These are phyloP conservation scores for Austroboletus festivus DNA, from an alignment of 768 basidiomycete genomes.

Conservation along the genomic window DNA sequence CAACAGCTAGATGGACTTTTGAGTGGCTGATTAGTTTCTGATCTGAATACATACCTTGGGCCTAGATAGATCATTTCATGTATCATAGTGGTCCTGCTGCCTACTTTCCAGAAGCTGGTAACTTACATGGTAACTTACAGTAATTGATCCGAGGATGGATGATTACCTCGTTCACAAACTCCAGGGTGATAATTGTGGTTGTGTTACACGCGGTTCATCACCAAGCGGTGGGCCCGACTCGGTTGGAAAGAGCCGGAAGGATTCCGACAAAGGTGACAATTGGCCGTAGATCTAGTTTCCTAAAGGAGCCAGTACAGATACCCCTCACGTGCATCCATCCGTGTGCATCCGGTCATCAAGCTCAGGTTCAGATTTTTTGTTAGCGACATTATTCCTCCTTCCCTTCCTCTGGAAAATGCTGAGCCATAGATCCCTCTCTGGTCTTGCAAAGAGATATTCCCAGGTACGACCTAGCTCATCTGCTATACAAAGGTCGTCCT, in stretches of 20 bases:
- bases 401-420: constrained; percentile 47
- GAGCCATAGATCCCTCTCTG: constrained; percentile 52
- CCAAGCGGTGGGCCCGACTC: too few relatives aligned
- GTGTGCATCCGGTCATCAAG: constrained; percentile 20
- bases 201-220: too few relatives aligned
- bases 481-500: constrained; percentile 4
- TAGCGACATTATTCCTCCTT: constrained; percentile 14
- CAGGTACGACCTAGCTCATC: constrained; percentile 40
- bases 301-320: constrained; percentile 4
- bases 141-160: not conserved
- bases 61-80: too few relatives aligned
- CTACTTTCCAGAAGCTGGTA: too few relatives aligned
- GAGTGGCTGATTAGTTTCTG: constrained; percentile 37
- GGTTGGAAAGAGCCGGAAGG: too few relatives aligned
- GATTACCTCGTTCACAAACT: too few relatives aligned
- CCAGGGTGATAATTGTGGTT: too few relatives aligned
- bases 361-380: constrained; percentile 9
- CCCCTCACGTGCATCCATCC: constrained; percentile 20
- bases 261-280: too few relatives aligned
- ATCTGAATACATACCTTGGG: constrained; percentile 4
- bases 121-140: not conserved
- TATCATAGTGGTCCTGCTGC: constrained; percentile 2
- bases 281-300: too few relatives aligned
- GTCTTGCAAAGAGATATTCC: constrained; percentile 47
- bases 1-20: constrained; percentile 85